phyloP scores from a whole-genome alignment of 2,329 filamentous ascomycete species.

The Chrysosphaeria jannelii region DNA sequence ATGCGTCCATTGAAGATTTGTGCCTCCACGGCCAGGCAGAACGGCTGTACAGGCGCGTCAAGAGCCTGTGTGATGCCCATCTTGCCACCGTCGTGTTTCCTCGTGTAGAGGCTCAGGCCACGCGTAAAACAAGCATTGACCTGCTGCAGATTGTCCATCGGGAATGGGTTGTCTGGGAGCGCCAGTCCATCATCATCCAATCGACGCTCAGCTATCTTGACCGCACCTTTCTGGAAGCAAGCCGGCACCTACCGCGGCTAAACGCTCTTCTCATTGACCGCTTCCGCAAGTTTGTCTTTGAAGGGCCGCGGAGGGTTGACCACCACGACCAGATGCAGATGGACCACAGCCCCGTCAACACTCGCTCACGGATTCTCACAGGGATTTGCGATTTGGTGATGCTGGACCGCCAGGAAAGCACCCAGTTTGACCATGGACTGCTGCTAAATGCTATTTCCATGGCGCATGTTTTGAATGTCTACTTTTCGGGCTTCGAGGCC shows the following conservation, averaged over 20 bases:
- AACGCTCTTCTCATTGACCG: conserved; percentile 52
- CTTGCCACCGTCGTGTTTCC: conserved; percentile 29
- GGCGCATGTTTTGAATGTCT: conserved; percentile 61
- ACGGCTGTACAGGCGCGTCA: conserved; percentile 34
- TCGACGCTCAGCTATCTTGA: conserved; percentile 89
- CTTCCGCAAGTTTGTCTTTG: conserved; percentile 33
- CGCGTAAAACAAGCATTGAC: conserved; percentile 24
- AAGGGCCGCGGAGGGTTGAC: conserved; percentile 3
- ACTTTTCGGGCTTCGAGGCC: conserved; percentile 52
- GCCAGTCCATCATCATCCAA: conserved; percentile 48
- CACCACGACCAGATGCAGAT: background rate
- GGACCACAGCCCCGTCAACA: background rate
- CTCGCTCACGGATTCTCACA: conserved; percentile 11
- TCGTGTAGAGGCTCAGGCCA: conserved; percentile 18
- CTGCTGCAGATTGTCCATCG: conserved; percentile 23
- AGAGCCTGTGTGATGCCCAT: conserved; percentile 33
- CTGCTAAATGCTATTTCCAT: conserved; percentile 51
- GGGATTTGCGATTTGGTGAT: conserved; percentile 53
- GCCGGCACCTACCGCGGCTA: conserved; percentile 37
- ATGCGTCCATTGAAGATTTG: conserved; percentile 71
- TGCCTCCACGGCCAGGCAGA: conserved; percentile 50
- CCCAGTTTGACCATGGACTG: conserved; percentile 28
- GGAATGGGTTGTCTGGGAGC: conserved; percentile 51
- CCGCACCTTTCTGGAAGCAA: conserved; percentile 56
- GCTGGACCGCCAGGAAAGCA: conserved; percentile 30